These are phyloP conservation scores for Globisporangium splendens DNA, from an alignment of 352 stramenopile genomes.

Conservation along the genomic window DNA sequence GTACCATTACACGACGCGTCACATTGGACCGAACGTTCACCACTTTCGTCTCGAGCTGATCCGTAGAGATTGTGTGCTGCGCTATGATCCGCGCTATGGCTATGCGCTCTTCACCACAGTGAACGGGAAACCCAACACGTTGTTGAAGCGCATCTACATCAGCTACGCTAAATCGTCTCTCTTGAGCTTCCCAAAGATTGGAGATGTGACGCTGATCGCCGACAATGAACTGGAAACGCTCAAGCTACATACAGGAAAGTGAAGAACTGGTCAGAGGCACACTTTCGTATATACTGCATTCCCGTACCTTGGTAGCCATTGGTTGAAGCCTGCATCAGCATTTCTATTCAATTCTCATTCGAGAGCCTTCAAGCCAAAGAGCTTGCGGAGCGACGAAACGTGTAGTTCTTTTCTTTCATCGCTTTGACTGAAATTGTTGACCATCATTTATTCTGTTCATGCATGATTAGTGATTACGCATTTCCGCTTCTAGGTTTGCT, in stretches of 20 bases:
- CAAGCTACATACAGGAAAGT: constrained; percentile 5
- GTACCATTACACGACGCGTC: constrained; percentile 38
- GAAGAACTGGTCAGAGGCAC: not conserved
- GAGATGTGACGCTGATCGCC: constrained; percentile 34
- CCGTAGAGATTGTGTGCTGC: constrained; percentile 41
- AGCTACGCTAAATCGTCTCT: constrained; percentile 31
- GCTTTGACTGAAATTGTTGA: not conserved
- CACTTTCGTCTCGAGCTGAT: constrained; percentile 45
- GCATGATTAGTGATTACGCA: constrained; percentile 31
- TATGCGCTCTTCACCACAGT: constrained; percentile 49
- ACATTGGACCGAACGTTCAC: constrained; percentile 44
- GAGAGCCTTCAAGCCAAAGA: too few species aligned
- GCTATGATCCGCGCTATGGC: constrained; percentile 31
- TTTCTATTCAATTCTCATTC: too few species aligned
- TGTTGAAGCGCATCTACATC: constrained; percentile 51
- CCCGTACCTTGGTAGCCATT: too few species aligned
- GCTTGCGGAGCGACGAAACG: too few species aligned
- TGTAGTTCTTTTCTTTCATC: not conserved
- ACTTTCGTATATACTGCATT: not conserved
- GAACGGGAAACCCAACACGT: constrained; percentile 50
- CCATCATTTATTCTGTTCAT: not conserved
- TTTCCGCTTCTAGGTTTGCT: constrained; percentile 45
- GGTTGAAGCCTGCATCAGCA: too few species aligned
- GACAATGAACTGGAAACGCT: constrained; percentile 33
- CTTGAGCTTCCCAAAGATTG: constrained; percentile 32